Evolutionary conservation across 805 yeast species (phyloP).

Genomic region (Kuraishia piskuri): DNA sequence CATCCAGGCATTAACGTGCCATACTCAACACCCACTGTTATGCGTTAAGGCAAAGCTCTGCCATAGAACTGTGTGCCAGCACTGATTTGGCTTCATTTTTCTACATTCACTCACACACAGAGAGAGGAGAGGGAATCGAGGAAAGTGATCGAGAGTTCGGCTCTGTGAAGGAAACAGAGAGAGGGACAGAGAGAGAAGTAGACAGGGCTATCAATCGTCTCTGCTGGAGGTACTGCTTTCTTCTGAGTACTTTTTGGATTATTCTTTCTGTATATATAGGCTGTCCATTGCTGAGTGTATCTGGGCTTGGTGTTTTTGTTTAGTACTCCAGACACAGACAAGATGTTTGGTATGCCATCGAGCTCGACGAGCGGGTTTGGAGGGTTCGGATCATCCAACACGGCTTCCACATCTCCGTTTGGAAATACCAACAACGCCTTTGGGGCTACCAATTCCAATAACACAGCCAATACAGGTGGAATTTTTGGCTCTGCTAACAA

Average conservation of each 20-base stretch:
- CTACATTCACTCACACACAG: neutral
- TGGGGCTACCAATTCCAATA: constrained; percentile 17
- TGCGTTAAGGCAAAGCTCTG: neutral
- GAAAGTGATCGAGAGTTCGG: neutral
- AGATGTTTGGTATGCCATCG: constrained; percentile 39
- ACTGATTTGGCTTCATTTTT: neutral
- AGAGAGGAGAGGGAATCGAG: neutral
- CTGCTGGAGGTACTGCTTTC: neutral
- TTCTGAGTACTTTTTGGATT: neutral
- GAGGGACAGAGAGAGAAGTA: neutral
- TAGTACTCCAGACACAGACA: neutral
- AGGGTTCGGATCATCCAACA: constrained; percentile 26
- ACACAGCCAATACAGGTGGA: constrained; percentile 20
- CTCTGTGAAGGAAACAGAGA: too few relatives aligned
- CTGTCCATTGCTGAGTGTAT: neutral
- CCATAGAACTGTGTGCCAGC: neutral
- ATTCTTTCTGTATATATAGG: neutral
- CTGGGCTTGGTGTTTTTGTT: neutral
- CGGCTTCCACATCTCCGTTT: constrained; percentile 6
- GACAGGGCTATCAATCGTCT: neutral
- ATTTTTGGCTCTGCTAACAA: constrained; percentile 23
- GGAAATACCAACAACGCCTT: constrained; percentile 17
- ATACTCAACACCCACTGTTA: neutral
- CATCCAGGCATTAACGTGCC: neutral
- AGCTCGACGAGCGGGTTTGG: constrained; percentile 40